A percentile compares a stretch with the other conserved stretches of the same genome.
Evolutionary conservation across 1,139 yeast species (phyloP).

Genomic region (Hansenula lynferdii): DNA sequence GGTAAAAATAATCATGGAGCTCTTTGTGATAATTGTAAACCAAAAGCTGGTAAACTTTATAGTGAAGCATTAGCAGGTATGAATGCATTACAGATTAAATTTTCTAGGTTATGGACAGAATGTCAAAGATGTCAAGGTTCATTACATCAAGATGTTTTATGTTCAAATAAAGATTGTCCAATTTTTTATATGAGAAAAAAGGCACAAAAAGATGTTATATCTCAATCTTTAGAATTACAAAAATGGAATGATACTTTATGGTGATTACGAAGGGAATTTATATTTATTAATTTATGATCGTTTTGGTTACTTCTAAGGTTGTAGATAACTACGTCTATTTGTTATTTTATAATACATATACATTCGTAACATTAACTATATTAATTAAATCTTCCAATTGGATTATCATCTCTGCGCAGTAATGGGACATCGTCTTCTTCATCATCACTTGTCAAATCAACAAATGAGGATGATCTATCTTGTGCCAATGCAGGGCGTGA

Average conservation of each 20-base stretch:
- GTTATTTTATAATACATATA: not conserved
- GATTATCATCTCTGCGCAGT: not conserved
- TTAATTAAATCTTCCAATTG: not conserved
- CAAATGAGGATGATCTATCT: not conserved
- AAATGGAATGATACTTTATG: slow-evolving; percentile 42
- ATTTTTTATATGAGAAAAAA: slow-evolving; percentile 96
- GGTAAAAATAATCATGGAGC: slow-evolving; percentile 67
- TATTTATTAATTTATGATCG: not conserved
- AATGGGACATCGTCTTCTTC: not conserved
- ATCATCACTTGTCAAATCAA: slow-evolving; percentile 1
- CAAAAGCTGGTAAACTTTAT: slow-evolving; percentile 72
- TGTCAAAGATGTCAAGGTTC: slow-evolving; percentile 98
- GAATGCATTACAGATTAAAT: slow-evolving; percentile 76
- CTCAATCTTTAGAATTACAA: slow-evolving; percentile 62
- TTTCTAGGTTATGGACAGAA: slow-evolving; percentile 93
- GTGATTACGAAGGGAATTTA: slow-evolving; percentile 9
- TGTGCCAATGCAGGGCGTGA: not conserved
- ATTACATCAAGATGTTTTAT: slow-evolving; percentile 89
- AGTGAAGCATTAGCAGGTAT: slow-evolving; percentile 75
- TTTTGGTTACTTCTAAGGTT: not conserved
- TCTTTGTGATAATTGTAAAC: slow-evolving; percentile 74
- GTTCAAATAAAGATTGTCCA: slow-evolving; percentile 96
- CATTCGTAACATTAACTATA: not conserved
- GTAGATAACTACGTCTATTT: not conserved
- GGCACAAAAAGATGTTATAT: slow-evolving; percentile 80